These are phyloP conservation scores for Phytomonas francai DNA, from an alignment of 208 protist species.

Conservation along the genomic window DNA sequence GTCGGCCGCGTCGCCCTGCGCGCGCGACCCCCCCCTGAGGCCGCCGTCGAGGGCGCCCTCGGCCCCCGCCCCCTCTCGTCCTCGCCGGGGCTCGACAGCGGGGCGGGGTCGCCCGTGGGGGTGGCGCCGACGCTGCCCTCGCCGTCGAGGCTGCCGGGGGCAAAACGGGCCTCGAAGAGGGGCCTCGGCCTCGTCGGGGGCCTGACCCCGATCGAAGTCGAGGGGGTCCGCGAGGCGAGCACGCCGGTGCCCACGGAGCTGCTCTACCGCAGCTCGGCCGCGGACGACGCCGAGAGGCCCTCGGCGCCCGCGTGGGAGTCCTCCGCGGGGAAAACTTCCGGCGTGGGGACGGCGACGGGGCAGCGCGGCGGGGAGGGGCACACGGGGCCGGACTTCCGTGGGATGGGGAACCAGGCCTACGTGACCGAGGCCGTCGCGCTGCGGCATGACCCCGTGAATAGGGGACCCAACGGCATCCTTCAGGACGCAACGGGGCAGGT, in stretches of 20 bases:
- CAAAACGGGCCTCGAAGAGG: constrained; percentile 14
- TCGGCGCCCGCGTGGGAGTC: constrained; percentile 11
- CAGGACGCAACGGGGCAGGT: not conserved
- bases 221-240: constrained; percentile 36
- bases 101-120: constrained; percentile 21
- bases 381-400: constrained; percentile 53
- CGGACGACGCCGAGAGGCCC: constrained; percentile 1
- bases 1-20: not conserved
- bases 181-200: constrained; percentile 46
- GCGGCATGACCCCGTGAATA: no score
- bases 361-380: constrained; percentile 16
- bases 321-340: constrained; percentile 7
- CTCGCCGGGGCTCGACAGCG: constrained; percentile 10
- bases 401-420: constrained; percentile 49
- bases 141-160: constrained; percentile 17
- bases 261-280: constrained; percentile 25
- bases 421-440: constrained; percentile 15
- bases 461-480: not conserved
- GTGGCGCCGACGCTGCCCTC: constrained; percentile 22
- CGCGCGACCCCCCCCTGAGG: constrained; percentile 1
- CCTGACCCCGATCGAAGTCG: constrained; percentile 28
- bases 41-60: not conserved
- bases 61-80: constrained; percentile 7
- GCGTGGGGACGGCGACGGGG: constrained; percentile 13
- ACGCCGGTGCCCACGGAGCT: constrained; percentile 42